Conservation (phyloP, 345 rosid species). For the Hypericum androsaemum region DNA sequence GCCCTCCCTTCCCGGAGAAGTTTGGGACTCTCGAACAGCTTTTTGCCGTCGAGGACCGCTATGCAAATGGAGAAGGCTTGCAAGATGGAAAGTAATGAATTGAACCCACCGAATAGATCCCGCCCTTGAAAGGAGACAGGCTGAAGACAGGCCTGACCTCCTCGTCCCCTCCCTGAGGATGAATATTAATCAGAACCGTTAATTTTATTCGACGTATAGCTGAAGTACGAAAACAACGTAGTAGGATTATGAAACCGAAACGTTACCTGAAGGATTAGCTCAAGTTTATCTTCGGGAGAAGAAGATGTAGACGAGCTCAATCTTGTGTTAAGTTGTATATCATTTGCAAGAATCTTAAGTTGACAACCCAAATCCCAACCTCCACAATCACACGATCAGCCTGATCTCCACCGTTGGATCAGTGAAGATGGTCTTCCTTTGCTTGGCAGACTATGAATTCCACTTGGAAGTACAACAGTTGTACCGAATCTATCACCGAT, state of each 20-base stretch:
- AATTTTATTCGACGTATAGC: not conserved
- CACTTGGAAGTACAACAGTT: slow-evolving; percentile 83
- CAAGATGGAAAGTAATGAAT: slow-evolving; percentile 48
- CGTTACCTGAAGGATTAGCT: slow-evolving; percentile 53
- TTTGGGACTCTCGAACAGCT: slow-evolving; percentile 11
- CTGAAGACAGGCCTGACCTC: slow-evolving; percentile 51
- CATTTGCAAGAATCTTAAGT: slow-evolving; percentile 50
- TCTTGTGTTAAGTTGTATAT: slow-evolving; percentile 22
- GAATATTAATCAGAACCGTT: slow-evolving; percentile 10
- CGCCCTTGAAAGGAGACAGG: slow-evolving; percentile 60
- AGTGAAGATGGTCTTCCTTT: slow-evolving; percentile 82
- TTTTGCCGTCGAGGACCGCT: slow-evolving; percentile 54
- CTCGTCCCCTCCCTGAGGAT: slow-evolving; percentile 47
- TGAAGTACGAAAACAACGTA: not conserved
- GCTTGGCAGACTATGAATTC: slow-evolving; percentile 68
- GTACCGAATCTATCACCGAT: slow-evolving; percentile 20
- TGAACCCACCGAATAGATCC: slow-evolving; percentile 76
- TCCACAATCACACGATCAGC: slow-evolving; percentile 95
- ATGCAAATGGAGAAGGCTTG: slow-evolving; percentile 83
- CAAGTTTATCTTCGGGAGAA: slow-evolving; percentile 33
- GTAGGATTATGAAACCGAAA: not conserved
- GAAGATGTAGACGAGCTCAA: slow-evolving; percentile 25
- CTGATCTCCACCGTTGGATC: slow-evolving; percentile 83
- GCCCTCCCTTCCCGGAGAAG: slow-evolving; percentile 9
- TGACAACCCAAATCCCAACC: slow-evolving; percentile 96